These are phyloP conservation scores for Heterococcus sp. DNA, from an alignment of 108 stramenopile species.

Conservation along the genomic window DNA sequence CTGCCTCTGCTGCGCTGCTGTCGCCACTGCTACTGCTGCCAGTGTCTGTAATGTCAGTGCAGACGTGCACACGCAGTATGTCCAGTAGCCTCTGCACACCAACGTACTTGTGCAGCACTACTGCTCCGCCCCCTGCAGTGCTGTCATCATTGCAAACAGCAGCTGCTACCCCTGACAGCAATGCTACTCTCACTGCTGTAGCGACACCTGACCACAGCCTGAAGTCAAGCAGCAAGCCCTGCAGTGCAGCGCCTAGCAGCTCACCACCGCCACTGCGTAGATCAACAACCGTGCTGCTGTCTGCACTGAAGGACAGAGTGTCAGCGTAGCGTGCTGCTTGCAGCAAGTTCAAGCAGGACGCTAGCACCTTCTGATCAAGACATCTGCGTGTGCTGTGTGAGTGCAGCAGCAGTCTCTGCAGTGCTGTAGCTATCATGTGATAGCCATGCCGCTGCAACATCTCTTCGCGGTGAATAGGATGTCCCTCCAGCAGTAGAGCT, in stretches of 20 bases:
- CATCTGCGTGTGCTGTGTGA: neutral
- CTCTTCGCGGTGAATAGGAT: conserved; percentile 28
- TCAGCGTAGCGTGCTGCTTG: neutral
- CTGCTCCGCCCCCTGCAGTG: neutral
- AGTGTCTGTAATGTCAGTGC: conserved; percentile 9
- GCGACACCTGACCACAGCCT: conserved; percentile 27
- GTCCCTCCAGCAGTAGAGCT: conserved; percentile 17
- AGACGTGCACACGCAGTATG: conserved; percentile 29
- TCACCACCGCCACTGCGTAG: conserved; percentile 4
- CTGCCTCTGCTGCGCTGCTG: neutral
- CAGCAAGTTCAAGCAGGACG: conserved; percentile 23
- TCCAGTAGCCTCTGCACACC: conserved; percentile 30
- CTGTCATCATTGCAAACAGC: conserved; percentile 4
- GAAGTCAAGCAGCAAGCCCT: conserved; percentile 28
- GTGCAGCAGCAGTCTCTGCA: conserved; percentile 32
- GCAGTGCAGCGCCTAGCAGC: conserved; percentile 24
- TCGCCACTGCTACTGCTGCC: too few relatives aligned
- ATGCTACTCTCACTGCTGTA: neutral
- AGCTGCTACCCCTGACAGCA: conserved; percentile 10
- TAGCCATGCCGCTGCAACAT: conserved; percentile 23
- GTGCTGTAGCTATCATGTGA: conserved; percentile 17
- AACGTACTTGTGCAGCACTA: conserved; percentile 16
- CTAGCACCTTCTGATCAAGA: conserved; percentile 14
- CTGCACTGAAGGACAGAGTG: neutral
- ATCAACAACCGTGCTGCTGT: too few relatives aligned